Percentiles rank a stretch among this genome's conserved stretches.
phyloP scores from a whole-genome alignment of 495 filamentous ascomycete species.

The Annulohypoxylon nitens region DNA sequence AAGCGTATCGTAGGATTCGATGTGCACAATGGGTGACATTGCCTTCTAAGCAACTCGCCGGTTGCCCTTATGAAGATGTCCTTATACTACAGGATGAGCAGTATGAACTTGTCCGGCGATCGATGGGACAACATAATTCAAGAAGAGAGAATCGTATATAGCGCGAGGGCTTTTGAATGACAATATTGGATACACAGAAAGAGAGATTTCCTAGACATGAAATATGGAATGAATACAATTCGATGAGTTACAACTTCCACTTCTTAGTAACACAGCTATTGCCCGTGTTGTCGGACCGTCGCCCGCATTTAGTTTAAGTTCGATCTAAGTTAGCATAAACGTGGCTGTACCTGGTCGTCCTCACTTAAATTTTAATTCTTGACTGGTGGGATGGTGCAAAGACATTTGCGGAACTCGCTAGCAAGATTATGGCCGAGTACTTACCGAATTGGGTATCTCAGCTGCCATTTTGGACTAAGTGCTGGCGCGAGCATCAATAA shows the following conservation, averaged over 20 bases:
- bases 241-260: neutral
- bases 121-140: slow-evolving; percentile 5
- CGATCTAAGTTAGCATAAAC: slow-evolving; percentile 12
- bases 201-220: neutral
- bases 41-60: slow-evolving; percentile 6
- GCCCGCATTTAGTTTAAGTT: neutral
- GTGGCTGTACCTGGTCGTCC: slow-evolving; percentile 11
- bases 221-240: neutral
- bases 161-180: neutral
- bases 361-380: slow-evolving; percentile 13
- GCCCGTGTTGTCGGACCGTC: neutral
- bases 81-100: slow-evolving; percentile 31
- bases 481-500: slow-evolving; percentile 18
- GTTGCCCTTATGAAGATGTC: slow-evolving; percentile 11
- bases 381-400: neutral
- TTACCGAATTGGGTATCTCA: slow-evolving; percentile 10
- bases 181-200: neutral
- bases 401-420: slow-evolving; percentile 5
- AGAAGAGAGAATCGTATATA: neutral
- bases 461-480: slow-evolving; percentile 12
- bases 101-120: slow-evolving; percentile 14
- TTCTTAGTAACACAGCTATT: neutral
- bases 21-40: slow-evolving; percentile 27
- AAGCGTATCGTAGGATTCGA: slow-evolving; percentile 31
- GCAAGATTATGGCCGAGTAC: neutral